Base-by-base conservation (phyloP, 1,284 basidiomycete species). In the Sutorius eximius region DNA sequence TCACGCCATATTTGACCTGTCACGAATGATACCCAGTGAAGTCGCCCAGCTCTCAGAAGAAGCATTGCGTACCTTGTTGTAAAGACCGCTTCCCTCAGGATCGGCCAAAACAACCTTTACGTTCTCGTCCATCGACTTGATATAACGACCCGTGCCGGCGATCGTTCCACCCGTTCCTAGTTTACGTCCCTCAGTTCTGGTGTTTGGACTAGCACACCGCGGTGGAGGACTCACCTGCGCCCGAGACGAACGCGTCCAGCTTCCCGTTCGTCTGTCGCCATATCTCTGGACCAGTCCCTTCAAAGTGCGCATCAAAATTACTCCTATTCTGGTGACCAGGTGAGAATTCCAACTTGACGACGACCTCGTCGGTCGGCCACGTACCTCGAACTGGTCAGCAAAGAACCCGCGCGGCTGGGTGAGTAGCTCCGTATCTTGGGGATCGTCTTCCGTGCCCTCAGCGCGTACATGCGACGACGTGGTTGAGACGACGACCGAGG, bases 211-310 rank as follows among this genome's bases (percentile, higher is more conserved):
- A 6, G 5, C 6, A 27, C 12, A 13, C 27, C 22, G 38, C 33
- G 34, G 22, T 10, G 33, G 11, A 20, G 7, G 46, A 53, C 73
- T 48, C 55, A 81, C 93, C 94, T 56, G 95, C 95, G 1, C 97
- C 97, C n/a, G 89, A 86, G 29, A 99, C 89, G 66, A 98, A 98
- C 3, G 90, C 94, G 64, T 91, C 82, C 1, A 98, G 62, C 22
- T 76, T 74, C 1, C 95, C 95, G 60, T 86, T 88, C 0, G 93
- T 95, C 68, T 99, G 97, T 48, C 87, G 79, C 87, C 95, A 94
- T 38, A 99, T 94, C 74, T 99, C 97, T 0, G 95, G 95, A 0
- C 93, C 97, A 0, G 96, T 99, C 1, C 92, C 91, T 36, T 85
- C 74, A 64, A 85, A 93, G 70, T 99, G 97, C 0, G 96, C 95